Evolutionary conservation across 768 basidiomycete species (phyloP), one percentile per base, ranked within the genome.

Genomic region (Rhizopogon roseolus): DNA sequence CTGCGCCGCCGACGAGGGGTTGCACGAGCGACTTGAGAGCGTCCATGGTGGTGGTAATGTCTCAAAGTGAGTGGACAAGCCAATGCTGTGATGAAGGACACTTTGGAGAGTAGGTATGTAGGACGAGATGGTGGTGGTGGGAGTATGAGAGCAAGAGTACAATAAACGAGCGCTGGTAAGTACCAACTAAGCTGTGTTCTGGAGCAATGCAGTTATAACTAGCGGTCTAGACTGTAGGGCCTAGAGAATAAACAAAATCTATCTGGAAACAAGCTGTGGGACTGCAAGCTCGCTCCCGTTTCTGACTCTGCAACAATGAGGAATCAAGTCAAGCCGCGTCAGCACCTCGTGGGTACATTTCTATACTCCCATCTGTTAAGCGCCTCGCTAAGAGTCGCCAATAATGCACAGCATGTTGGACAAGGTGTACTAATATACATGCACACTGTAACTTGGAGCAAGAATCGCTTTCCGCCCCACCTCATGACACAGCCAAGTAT

Each of bases 21-120:
- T 87, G 85, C 52, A 90, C 80, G 67, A 91, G 82, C 50, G 86
- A 90, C 74, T 84, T 88, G 74, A 90, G 75, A 56, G 80, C 84
- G 76, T 91, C 88, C 88, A 91, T 90, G 66, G 56, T 60, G 55
- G 53, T 57, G 60, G 45, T 43, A 56, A 49, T 54, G 63, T 55
- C 49, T 14, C 2, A 53, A 60, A 13, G 57, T 63, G 50, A 64
- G 66, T 57, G 64, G 62, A 61, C 57, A 60, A 73, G 65, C 75
- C 74, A 75, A 74, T 61, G 73, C 56, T 73, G 70, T 67, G 59
- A 65, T 59, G 58, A 28, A 10, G 46, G 19, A 36, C 46, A 48
- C 46, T 48, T 48, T 48, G 43, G 22, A 50, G 41, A 49, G 49
- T 48, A 45, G 60, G 53, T 42, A 54, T 32, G 61, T 55, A 60